phyloP scores from a whole-genome alignment of 352 stramenopile genomes.

The Chrysophaeum taylorii region DNA sequence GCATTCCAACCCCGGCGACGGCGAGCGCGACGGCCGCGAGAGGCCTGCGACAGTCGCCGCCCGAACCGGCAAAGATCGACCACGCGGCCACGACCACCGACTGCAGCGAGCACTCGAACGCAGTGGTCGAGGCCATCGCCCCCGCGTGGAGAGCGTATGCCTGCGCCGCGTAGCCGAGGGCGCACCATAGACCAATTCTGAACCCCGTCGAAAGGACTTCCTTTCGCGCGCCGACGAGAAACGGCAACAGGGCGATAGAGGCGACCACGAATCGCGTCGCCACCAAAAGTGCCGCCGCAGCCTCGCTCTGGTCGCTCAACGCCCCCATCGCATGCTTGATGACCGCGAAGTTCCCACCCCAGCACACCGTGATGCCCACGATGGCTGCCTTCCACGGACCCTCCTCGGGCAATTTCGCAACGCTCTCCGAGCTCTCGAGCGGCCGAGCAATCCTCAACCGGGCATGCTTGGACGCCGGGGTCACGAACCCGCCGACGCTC shows the following conservation, averaged over 20 bases:
- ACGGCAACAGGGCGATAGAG: background rate
- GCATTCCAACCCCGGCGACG: background rate
- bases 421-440: too few species aligned
- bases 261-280: conserved; percentile 13
- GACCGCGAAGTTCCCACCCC: conserved; percentile 18
- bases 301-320: background rate
- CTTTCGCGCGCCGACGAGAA: background rate
- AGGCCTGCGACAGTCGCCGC: background rate
- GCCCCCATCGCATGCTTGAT: background rate
- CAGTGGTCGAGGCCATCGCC: background rate
- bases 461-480: too few species aligned
- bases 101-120: conserved; percentile 17
- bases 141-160: background rate
- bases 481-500: too few species aligned
- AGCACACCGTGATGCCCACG: conserved; percentile 5
- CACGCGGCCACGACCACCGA: conserved; percentile 11
- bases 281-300: conserved; percentile 10
- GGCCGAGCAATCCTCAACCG: too few species aligned
- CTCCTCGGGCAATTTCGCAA: too few species aligned
- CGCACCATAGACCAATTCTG: background rate
- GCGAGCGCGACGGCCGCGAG: background rate
- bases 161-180: conserved; percentile 6
- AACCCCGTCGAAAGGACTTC: background rate
- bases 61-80: background rate
- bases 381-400: conserved; percentile 2